Conservation (phyloP, 2,329 filamentous ascomycete species). For the Graphilbum sp. region DNA sequence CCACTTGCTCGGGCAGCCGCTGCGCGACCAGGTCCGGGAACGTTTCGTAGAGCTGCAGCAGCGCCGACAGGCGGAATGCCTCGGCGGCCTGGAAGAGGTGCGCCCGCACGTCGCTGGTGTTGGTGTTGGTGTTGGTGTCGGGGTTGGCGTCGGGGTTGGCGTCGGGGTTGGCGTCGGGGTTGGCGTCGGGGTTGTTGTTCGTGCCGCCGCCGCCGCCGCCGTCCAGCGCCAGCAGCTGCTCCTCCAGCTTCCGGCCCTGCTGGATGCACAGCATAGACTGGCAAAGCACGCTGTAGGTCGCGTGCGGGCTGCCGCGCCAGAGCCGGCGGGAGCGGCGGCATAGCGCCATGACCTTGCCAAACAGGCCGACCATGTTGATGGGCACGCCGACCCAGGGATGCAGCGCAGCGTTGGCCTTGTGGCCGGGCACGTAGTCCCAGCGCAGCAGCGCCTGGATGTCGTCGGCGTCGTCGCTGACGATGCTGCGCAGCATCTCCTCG, state of each 20-base stretch:
- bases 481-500: constrained; percentile 22
- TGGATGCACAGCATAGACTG: constrained; percentile 15
- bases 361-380: constrained; percentile 15
- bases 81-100: constrained; percentile 21
- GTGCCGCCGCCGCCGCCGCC: too few species aligned
- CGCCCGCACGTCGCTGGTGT: too few species aligned
- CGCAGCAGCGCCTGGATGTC: constrained; percentile 8
- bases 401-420: constrained; percentile 6
- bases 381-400: constrained; percentile 25
- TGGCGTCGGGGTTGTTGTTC: too few species aligned
- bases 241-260: constrained; percentile 19
- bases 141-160: too few species aligned
- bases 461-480: constrained; percentile 18
- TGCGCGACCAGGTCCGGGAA: constrained; percentile 11
- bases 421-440: background rate
- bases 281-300: constrained; percentile 12
- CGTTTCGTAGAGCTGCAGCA: constrained; percentile 23
- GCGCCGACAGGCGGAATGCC: constrained; percentile 19
- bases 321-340: constrained; percentile 18
- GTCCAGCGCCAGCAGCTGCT: constrained; percentile 17
- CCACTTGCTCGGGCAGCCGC: background rate
- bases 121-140: too few species aligned
- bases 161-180: too few species aligned
- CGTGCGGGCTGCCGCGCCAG: constrained; percentile 10
- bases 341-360: constrained; percentile 18